These are phyloP conservation scores for Pyronema domesticum DNA, from an alignment of 495 filamentous ascomycete species.

Conservation along the genomic window DNA sequence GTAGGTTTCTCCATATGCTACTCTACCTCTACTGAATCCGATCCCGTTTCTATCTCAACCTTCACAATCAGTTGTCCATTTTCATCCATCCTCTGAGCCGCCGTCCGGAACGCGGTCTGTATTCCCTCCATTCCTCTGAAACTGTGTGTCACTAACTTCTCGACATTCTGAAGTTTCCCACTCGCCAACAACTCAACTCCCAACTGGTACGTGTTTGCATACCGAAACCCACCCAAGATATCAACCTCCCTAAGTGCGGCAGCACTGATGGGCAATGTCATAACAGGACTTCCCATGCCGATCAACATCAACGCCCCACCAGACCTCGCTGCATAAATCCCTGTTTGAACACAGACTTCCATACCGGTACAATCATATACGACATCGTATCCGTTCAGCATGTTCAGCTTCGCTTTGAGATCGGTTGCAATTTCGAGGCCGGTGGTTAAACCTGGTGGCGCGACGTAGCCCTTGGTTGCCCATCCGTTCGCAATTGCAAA, in stretches of 20 bases:
- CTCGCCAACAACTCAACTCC: slow-evolving; percentile 55
- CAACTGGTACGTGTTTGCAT: slow-evolving; percentile 61
- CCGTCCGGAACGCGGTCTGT: slow-evolving; percentile 59
- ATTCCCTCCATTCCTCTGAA: slow-evolving; percentile 47
- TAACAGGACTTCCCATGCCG: slow-evolving; percentile 84
- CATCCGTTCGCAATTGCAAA: slow-evolving; percentile 59
- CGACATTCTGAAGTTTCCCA: slow-evolving; percentile 36
- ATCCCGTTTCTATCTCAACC: slow-evolving; percentile 31
- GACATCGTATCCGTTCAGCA: slow-evolving; percentile 48
- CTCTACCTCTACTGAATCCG: too few relatives aligned
- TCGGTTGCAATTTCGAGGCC: slow-evolving; percentile 42
- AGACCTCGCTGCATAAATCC: slow-evolving; percentile 62
- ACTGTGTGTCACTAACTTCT: slow-evolving; percentile 58
- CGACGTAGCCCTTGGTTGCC: slow-evolving; percentile 47
- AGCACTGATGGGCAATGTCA: slow-evolving; percentile 68
- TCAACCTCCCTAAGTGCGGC: slow-evolving; percentile 80
- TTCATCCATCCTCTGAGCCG: slow-evolving; percentile 62
- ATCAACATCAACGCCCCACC: slow-evolving; percentile 75
- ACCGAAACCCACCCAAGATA: slow-evolving; percentile 80
- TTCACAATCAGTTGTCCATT: slow-evolving; percentile 65
- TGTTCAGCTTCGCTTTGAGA: slow-evolving; percentile 34
- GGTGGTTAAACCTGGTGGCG: slow-evolving; percentile 24
- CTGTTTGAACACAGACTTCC: slow-evolving; percentile 67
- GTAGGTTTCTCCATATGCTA: too few relatives aligned
- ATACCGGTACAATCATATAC: slow-evolving; percentile 89